Base-by-base conservation (phyloP, 176 grass and related monocot genomes). In the Typha latifolia region DNA sequence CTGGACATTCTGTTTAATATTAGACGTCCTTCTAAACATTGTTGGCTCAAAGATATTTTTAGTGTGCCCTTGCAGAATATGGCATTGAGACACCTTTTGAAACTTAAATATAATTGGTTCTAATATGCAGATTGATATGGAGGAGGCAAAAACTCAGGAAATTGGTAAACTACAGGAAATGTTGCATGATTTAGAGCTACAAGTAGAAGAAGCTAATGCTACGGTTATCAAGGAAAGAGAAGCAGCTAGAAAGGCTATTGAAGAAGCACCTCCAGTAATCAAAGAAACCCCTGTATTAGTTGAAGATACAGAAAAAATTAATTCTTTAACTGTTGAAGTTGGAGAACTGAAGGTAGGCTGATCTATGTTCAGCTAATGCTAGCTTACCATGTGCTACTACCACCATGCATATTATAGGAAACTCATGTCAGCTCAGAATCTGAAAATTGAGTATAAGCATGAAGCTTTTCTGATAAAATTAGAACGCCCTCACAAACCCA, bases 221-320 rank as follows among this genome's bases (percentile, higher is more conserved):
- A 65, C 71, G 62, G 67, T 90, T 52, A 50, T 78, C 61, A 87
- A 80, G 86, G 95, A 99, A 85, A 89, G 83, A 78, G 95, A 99
- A 78, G 84, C 84, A 71, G 95, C 86, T 78, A 86, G 74, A 85
- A 93, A 87, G 81, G 89, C 86, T 82, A 94, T 99, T 81, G 89
- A 90, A 84, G 95, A 99, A 82, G 79, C 89, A 81, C 89, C 89
- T 77, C 89, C 89, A 72, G 81, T 99, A 69, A 86, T 99, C 56
- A 93, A 94, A 77, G 95, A 94, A 68, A 87, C 95, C 67, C 84
- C 87, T 65, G 78, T 99, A 51, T 64, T 90, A 63, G 84, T 99
- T 9, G 83, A 94, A 82, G 89, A 99, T 67, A 94, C 84, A 5
- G 81, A 85, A 74, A 94, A 90, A 49, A 80, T 99, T 71, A 84